These are phyloP conservation scores for Luffa aegyptiaca DNA, from an alignment of 306 rosid genomes.

Conservation along the genomic window DNA sequence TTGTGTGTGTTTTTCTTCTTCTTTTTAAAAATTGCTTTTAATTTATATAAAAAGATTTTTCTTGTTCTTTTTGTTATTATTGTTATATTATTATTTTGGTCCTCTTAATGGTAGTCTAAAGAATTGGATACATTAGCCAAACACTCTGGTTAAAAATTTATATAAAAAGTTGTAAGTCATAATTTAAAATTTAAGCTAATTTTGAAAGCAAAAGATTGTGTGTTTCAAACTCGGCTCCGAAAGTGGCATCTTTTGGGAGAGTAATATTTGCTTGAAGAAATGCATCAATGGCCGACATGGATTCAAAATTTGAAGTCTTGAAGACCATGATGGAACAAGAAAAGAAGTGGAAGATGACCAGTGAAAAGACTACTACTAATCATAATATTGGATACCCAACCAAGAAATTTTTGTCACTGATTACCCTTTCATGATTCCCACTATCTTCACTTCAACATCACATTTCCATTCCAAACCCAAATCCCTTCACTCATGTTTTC, in stretches of 20 bases:
- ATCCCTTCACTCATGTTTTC: not conserved
- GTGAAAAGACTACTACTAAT: not conserved
- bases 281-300: not conserved
- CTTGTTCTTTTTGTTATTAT: too few species aligned
- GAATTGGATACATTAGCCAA: too few species aligned
- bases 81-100: too few species aligned
- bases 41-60: too few species aligned
- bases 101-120: too few species aligned
- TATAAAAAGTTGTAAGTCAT: too few species aligned
- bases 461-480: not conserved
- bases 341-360: not conserved
- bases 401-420: not conserved
- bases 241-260: not conserved
- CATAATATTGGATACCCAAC: not conserved
- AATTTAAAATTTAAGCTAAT: not conserved
- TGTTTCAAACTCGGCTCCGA: not conserved
- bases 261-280: not conserved
- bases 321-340: not conserved
- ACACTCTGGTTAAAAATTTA: too few species aligned
- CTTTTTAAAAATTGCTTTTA: not conserved
- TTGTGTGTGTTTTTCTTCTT: not conserved
- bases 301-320: constrained; percentile 1
- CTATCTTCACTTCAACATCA: not conserved
- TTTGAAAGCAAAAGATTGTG: not conserved
- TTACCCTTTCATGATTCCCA: not conserved